These are phyloP conservation scores for Chaetomium sp. DNA, from an alignment of 2,329 filamentous ascomycete species.

Conservation along the genomic window DNA sequence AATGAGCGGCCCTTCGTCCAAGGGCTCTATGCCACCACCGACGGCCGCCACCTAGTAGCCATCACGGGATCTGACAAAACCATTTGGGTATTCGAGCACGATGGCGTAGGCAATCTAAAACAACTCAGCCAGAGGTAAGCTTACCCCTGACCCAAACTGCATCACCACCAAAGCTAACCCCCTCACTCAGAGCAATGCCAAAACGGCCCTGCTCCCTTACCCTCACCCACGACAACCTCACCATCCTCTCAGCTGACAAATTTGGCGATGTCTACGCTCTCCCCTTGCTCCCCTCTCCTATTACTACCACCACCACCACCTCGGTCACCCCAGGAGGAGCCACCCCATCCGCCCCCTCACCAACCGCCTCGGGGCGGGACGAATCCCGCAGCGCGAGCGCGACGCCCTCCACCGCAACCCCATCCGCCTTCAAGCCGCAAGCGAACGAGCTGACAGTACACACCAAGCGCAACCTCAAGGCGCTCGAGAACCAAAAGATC, in stretches of 20 bases:
- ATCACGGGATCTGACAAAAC: constrained; percentile 91
- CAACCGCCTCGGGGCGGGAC: constrained; percentile 4
- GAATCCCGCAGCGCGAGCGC: constrained; percentile 31
- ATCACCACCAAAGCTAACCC: constrained; percentile 13
- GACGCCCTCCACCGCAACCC: constrained; percentile 34
- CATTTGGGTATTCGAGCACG: constrained; percentile 77
- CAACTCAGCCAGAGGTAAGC: constrained; percentile 72
- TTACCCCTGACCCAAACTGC: constrained; percentile 1
- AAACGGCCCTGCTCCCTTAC: constrained; percentile 81
- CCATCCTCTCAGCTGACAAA: constrained; percentile 86
- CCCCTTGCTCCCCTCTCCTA: constrained; percentile 60
- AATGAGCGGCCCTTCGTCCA: constrained; percentile 66
- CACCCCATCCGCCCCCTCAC: constrained; percentile 25
- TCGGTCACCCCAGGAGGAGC: constrained; percentile 32
- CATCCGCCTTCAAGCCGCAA: constrained; percentile 48
- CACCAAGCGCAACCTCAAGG: constrained; percentile 63
- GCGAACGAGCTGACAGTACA: constrained; percentile 65
- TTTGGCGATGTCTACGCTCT: constrained; percentile 95
- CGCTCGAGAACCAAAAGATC: constrained; percentile 60
- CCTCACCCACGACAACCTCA: constrained; percentile 68
- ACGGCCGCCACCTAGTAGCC: constrained; percentile 70
- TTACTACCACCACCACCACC: constrained; percentile 25
- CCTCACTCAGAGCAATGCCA: constrained; percentile 68
- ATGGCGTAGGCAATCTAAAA: constrained; percentile 60
- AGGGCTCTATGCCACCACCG: constrained; percentile 63